Base-by-base conservation (phyloP, 495 filamentous ascomycete genomes). In the Podospora didyma region DNA sequence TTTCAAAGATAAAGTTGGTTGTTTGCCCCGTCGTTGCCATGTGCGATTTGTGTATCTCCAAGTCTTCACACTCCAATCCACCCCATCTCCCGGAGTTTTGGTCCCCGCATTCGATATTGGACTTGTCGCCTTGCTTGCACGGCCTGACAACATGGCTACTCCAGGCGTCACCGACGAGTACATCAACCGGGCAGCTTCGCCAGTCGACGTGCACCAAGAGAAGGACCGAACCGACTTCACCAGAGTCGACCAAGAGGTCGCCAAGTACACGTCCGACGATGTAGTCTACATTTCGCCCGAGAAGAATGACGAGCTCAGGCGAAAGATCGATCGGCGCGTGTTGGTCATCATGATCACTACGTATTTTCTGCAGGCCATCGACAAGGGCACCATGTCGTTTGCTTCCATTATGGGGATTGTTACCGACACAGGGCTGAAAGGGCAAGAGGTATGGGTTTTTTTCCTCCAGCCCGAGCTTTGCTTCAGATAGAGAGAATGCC, bases 291-390 rank as follows among this genome's bases (percentile, higher is more conserved):
- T 89, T 55, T 75, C 79, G 11, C 69, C 76, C 17, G 79, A 72
- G 34, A 81, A 83, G 26, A 80, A 81, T 59, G 74, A 68, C 35
- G 74, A 81, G 3, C 72, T 84, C 23, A 79, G 77, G 35, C 70
- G 61, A 21, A 46, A 80, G 59, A 78, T 83, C 44, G 78, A 83
- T 51, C 73, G 63, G 47, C 69, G 78, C 20, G 68, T 82, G 14
- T 61, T 84, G 21, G 62, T 68, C 11, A 68, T 84, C 52, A 82
- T 83, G 79, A 71, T 82, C 45, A 61, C 72, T 11, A 82, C 80
- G 7, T 89, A 89, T 66, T 89, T 89, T 62, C 68, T 89, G 2
- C 87, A 89, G 51, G 84, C 86, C n/a, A 75, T 89, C 28, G 85
- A 88, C 60, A 89, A 89, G 69, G 86, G 85, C 9, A 88, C 84